phyloP scores from a whole-genome alignment of 805 yeast species.

The Myxozyma geophila region DNA sequence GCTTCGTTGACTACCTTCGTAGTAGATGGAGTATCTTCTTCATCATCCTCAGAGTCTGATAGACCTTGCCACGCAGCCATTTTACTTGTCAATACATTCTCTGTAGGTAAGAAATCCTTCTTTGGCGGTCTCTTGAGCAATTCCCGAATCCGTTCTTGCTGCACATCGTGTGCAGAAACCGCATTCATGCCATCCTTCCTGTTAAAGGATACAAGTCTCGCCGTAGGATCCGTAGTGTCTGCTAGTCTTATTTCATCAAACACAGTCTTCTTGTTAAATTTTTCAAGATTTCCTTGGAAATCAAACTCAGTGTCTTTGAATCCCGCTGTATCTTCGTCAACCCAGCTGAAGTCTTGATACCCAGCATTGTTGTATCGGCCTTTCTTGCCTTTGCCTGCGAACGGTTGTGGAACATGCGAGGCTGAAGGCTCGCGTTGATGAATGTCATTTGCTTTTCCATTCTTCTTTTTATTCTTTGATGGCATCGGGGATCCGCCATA shows the following conservation, averaged over 20 bases:
- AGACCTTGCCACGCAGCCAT: constrained; percentile 24
- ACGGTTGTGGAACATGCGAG: constrained; percentile 26
- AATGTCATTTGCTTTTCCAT: not conserved
- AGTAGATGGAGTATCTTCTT: not conserved
- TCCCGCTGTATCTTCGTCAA: constrained; percentile 47
- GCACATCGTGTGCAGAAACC: constrained; percentile 23
- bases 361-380: constrained; percentile 34
- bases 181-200: constrained; percentile 42
- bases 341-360: constrained; percentile 40
- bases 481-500: constrained; percentile 8
- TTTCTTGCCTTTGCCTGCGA: constrained; percentile 15
- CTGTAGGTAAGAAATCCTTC: constrained; percentile 29
- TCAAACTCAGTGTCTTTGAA: constrained; percentile 73
- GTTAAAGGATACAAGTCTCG: constrained; percentile 77
- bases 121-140: constrained; percentile 20
- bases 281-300: constrained; percentile 76
- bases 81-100: constrained; percentile 30
- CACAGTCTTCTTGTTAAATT: constrained; percentile 79
- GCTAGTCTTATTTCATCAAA: constrained; percentile 66
- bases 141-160: constrained; percentile 34
- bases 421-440: constrained; percentile 29
- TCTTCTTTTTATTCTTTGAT: constrained; percentile 9
- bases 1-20: constrained; percentile 23
- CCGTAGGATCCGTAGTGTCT: constrained; percentile 63
- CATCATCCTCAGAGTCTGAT: constrained; percentile 18